These are phyloP conservation scores for Aspergillus haitiensis DNA, from an alignment of 495 filamentous ascomycete species.

Conservation along the genomic window DNA sequence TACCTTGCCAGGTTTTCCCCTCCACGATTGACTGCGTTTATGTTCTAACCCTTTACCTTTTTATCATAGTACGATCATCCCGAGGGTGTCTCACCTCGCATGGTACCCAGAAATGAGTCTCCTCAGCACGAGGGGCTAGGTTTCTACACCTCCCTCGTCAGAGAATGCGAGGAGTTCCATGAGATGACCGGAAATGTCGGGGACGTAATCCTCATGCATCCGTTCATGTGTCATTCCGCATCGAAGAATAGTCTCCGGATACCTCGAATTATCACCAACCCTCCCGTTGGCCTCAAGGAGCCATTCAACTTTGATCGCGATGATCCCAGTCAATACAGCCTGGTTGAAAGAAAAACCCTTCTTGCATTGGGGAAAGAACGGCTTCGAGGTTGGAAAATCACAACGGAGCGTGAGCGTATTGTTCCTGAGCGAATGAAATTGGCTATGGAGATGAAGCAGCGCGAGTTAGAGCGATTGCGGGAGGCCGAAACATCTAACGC, in stretches of 20 bases:
- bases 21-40: no score
- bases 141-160: conserved; percentile 57
- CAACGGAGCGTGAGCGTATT: conserved; percentile 49
- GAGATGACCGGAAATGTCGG: conserved; percentile 65
- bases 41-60: background rate
- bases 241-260: conserved; percentile 59
- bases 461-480: conserved; percentile 26
- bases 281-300: conserved; percentile 60
- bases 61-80: conserved; percentile 55
- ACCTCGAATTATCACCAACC: conserved; percentile 71
- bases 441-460: conserved; percentile 41
- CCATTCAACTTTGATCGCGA: conserved; percentile 66
- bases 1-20: no score
- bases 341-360: conserved; percentile 70
- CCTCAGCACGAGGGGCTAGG: conserved; percentile 31
- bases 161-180: conserved; percentile 54
- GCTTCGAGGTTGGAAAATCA: conserved; percentile 62
- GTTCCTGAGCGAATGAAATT: conserved; percentile 46
- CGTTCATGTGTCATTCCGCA: conserved; percentile 70
- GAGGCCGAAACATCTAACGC: background rate
- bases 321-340: conserved; percentile 56
- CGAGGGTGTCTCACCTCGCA: conserved; percentile 66
- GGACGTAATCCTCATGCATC: conserved; percentile 70
- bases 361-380: conserved; percentile 57
- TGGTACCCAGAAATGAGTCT: conserved; percentile 53